Conservation (phyloP, 208 protist species). For the Leishmania mexicana region DNA sequence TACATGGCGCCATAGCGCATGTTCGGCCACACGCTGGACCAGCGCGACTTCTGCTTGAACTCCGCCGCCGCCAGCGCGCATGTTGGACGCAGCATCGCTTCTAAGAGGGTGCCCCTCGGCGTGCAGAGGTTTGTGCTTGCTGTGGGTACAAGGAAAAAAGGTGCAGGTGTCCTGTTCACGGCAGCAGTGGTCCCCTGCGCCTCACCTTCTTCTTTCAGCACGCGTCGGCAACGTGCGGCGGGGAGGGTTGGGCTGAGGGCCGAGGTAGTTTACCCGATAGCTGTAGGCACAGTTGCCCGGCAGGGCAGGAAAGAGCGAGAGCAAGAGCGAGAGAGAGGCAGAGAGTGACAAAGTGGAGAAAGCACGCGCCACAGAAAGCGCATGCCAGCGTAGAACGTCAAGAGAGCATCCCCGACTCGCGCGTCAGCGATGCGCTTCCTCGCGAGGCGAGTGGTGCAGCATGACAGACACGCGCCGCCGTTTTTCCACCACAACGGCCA, state of each 20-base stretch:
- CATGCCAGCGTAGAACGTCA: background rate
- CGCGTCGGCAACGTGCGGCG: background rate
- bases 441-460: background rate
- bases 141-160: background rate
- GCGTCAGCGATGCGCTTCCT: background rate
- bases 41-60: slow-evolving; percentile 93
- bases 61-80: slow-evolving; percentile 66
- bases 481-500: background rate
- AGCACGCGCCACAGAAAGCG: background rate
- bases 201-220: background rate
- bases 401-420: background rate
- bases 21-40: slow-evolving; percentile 88
- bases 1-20: slow-evolving; percentile 91
- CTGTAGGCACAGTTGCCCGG: background rate
- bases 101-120: background rate
- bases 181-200: background rate
- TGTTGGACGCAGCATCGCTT: slow-evolving; percentile 41
- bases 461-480: background rate
- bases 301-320: background rate
- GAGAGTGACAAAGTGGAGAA: background rate
- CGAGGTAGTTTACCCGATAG: background rate
- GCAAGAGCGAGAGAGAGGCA: background rate
- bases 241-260: background rate
- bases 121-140: background rate
- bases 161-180: background rate